Percentiles rank a stretch among this genome's conserved stretches.
phyloP scores from a whole-genome alignment of 2,329 filamentous ascomycete species.

The Aspergillus persii region DNA sequence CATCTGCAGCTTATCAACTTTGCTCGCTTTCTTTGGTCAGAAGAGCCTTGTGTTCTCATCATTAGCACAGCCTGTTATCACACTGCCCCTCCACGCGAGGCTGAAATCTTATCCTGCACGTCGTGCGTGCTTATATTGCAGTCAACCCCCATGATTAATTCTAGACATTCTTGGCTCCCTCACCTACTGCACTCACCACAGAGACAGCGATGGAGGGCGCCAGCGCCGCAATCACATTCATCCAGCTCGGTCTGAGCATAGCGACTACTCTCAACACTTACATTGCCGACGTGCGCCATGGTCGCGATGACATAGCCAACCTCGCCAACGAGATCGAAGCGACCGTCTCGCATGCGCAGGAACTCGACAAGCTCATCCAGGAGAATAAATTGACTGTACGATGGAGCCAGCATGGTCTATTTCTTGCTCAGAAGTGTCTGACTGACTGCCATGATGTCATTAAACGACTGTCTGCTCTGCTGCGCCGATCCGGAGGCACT shows the following conservation, averaged over 20 bases:
- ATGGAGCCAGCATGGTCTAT: not conserved
- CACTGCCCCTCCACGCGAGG: not conserved
- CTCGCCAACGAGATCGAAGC: not conserved
- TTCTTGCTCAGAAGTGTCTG: not conserved
- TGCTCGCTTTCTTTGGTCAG: not conserved
- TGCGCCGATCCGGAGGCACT: not conserved
- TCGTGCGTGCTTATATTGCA: not conserved
- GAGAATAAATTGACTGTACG: not conserved
- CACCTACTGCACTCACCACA: not conserved
- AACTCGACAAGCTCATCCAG: not conserved
- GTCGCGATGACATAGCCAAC: not conserved
- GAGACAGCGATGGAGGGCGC: not conserved
- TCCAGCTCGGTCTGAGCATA: not conserved
- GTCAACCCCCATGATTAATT: not conserved
- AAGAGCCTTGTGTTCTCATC: not conserved
- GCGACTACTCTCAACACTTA: not conserved
- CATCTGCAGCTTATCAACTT: not conserved
- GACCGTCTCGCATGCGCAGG: not conserved
- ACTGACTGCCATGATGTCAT: not conserved
- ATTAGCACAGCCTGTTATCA: not conserved
- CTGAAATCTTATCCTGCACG: not conserved
- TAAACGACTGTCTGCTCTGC: not conserved
- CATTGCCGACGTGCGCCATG: not conserved
- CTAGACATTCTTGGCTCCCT: not conserved
- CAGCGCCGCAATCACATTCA: not conserved